Evolutionary conservation across 1,284 basidiomycete species (phyloP), one percentile per base, ranked within the genome.

Genomic region (Trichosporon inkin): DNA sequence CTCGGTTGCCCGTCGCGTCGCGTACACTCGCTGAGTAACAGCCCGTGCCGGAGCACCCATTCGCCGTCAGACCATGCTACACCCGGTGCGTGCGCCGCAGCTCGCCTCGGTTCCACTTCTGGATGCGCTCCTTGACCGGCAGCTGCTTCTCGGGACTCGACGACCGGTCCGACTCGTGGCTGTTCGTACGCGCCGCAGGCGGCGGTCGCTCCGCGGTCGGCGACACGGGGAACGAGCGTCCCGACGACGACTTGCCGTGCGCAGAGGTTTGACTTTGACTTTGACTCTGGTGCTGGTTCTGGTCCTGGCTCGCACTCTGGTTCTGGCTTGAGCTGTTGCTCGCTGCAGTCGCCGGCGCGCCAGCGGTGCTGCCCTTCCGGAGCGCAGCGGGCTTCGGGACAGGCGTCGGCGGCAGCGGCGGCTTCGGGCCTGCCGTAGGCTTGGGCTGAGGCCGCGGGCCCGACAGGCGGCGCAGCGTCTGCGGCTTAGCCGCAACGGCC

Each of bases 101-200:
- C 53, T 59, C 36, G 41, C 59, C 55, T 49, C 47, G 49, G 54
- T 77, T 77, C 75, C 75, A 77, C 38, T 70, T 41, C 40, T 64
- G 62, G 52, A 77, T 75, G 6, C 76, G 61, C 11, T 68, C 49
- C 55, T 75, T 75, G 38, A 77, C 74, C 40, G 73, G 65, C 56
- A 74, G 73, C 57, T 72, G 73, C 61, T 74, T 75, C 53, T 77
- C 75, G 14, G 75, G 74, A 35, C 68, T 70, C 16, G 55, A 62
- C 17, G 55, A 57, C 7, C 63, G 59, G 37, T 57, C 61, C 37
- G 56, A 55, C 11, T 20, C 47, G 17, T 34, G 14, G 32, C 38
- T 53, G 49, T n/a, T 36, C 32, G 17, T 17, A 49, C 24, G 32
- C 3, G 6, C 28, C 11, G 47, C 34, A 7, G 11, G 13, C 39